Evolutionary conservation across 2,329 filamentous ascomycete genomes (phyloP).

Genomic region (Sarocladium brachiariae): DNA sequence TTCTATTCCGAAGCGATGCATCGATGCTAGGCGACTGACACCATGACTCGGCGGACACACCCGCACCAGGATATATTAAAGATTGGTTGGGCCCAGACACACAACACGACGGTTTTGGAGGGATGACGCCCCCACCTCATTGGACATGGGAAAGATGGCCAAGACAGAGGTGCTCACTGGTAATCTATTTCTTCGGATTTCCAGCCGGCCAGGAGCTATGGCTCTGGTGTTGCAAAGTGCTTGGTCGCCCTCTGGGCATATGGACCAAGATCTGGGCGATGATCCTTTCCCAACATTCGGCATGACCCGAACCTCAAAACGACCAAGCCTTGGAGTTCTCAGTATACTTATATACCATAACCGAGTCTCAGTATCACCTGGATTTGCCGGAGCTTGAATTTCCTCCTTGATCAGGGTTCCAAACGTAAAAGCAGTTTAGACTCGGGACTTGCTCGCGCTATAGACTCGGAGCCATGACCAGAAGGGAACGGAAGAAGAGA

Average conservation of each 20-base stretch:
- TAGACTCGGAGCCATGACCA: neutral
- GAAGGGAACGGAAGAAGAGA: conserved; percentile 1
- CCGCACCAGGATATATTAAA: neutral
- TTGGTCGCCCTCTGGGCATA: neutral
- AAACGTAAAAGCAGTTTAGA: neutral
- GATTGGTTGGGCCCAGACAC: neutral
- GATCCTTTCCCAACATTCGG: neutral
- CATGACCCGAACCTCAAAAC: neutral
- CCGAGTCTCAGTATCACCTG: too few relatives aligned
- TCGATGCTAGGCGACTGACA: neutral
- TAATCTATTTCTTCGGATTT: neutral
- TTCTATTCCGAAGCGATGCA: neutral
- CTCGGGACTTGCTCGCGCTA: neutral
- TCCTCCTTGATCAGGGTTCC: neutral
- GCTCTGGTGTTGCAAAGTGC: neutral
- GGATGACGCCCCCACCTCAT: neutral
- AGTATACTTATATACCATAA: too few relatives aligned
- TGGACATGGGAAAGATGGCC: neutral
- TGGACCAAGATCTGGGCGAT: neutral
- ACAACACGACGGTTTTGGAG: neutral
- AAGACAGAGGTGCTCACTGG: neutral
- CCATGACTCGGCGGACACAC: neutral
- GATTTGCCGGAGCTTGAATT: too few relatives aligned
- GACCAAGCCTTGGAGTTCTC: neutral
- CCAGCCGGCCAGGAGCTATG: neutral